Evolutionary conservation across 2,329 filamentous ascomycete genomes (phyloP).

Genomic region (Paraphaeosphaeria minitans): DNA sequence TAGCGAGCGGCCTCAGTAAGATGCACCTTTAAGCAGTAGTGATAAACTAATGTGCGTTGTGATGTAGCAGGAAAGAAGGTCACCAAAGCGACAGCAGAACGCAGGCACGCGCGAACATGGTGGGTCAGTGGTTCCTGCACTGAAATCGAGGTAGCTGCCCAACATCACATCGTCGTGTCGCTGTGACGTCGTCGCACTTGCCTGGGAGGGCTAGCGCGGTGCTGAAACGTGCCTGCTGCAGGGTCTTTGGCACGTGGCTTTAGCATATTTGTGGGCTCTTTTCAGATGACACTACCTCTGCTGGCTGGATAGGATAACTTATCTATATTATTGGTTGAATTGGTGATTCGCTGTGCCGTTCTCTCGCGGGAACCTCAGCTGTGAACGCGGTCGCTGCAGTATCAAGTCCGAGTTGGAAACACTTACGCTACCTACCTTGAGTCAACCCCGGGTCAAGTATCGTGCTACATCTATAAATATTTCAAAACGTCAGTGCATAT

Average conservation of each 20-base stretch:
- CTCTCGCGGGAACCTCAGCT: too few relatives aligned
- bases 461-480: too few relatives aligned
- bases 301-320: neutral
- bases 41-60: neutral
- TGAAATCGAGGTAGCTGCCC: neutral
- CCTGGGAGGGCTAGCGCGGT: neutral
- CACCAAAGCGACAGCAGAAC: too few relatives aligned
- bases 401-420: too few relatives aligned
- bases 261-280: neutral
- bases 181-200: slow-evolving; percentile 3
- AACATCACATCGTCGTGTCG: neutral
- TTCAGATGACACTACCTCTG: neutral
- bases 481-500: too few relatives aligned
- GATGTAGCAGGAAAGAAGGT: neutral
- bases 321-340: neutral
- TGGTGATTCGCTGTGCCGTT: neutral
- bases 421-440: too few relatives aligned
- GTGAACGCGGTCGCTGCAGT: too few relatives aligned
- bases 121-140: neutral
- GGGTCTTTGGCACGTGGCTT: neutral
- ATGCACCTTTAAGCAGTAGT: neutral
- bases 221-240: neutral
- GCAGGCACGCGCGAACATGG: neutral
- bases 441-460: too few relatives aligned
- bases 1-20: neutral